phyloP scores from a whole-genome alignment of 805 yeast species.

The Starmerella geochares region DNA sequence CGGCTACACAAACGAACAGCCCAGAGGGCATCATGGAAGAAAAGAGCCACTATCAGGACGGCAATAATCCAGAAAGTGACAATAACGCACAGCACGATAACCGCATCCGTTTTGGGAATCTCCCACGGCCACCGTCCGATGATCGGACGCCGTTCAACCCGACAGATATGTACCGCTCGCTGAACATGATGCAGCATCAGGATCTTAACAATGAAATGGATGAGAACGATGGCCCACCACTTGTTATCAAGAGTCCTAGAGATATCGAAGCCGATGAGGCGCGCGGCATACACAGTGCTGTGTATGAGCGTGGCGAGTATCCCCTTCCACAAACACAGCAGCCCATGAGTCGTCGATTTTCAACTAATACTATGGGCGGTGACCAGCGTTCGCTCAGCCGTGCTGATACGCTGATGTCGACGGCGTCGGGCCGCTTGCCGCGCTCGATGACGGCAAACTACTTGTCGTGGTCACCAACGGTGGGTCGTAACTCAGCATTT shows the following conservation, averaged over 20 bases:
- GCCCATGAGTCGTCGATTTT: conserved; percentile 7
- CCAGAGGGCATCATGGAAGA: conserved; percentile 5
- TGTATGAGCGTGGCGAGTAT: conserved; percentile 6
- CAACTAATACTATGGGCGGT: conserved; percentile 1
- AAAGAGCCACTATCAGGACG: neutral
- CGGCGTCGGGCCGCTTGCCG: conserved; percentile 11
- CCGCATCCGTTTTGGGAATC: conserved; percentile 45
- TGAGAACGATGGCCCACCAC: conserved; percentile 63
- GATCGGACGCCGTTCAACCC: conserved; percentile 40
- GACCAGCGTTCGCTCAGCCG: conserved; percentile 6
- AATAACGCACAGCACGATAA: conserved; percentile 5
- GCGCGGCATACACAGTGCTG: conserved; percentile 24
- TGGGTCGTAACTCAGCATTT: conserved; percentile 89
- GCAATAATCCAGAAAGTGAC: neutral
- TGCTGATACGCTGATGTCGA: conserved; percentile 14
- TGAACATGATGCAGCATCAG: conserved; percentile 56
- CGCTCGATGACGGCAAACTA: conserved; percentile 38
- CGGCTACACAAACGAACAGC: neutral
- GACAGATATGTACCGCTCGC: conserved; percentile 72
- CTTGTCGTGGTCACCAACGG: conserved; percentile 80
- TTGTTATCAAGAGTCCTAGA: conserved; percentile 68
- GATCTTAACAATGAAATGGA: conserved; percentile 25
- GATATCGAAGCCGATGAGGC: conserved; percentile 42
- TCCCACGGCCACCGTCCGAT: conserved; percentile 39
- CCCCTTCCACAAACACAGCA: neutral